Evolutionary conservation across 306 rosid genomes (phyloP), one percentile per base, ranked within the genome.

Genomic region (Biancaea sappan): DNA sequence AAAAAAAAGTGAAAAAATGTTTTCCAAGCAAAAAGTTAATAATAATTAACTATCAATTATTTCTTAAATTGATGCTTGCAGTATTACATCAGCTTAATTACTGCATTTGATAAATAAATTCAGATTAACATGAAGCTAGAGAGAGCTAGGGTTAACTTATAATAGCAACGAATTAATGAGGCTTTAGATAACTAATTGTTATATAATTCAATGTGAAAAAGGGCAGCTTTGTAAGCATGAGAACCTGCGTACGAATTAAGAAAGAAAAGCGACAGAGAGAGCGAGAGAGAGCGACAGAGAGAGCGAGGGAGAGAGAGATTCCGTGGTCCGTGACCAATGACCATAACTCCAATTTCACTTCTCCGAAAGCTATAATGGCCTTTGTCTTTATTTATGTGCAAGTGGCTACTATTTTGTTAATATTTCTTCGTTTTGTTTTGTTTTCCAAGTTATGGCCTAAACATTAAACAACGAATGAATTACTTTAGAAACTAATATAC

Each of bases 241-340:
- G 18, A 56, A 40, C 9, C 37, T 4, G 63, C 37, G 38, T 21
- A 2, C 0, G 11, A 25, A 46, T 15, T 46, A 50, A 47, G 53
- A 3, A 62, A 57, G 64, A 57, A 57, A n/a, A 46, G 21, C 19
- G 52, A 15, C 21, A 4, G 46, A 40, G 46, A 3, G 13, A 40
- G 46, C 8, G 46, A 38, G 43, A 40, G 46, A 40, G 46, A 40
- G 46, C 8, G 46, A 69, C 61, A 22, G 32, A 68, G 65, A 73
- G 52, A 60, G 68, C 51, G 29, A 47, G 46, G 4, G 18, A 5
- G 18, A 34, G 37, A 59, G 21, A 83, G 87, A 88, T 88, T 83
- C 89, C 72, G 73, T 51, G 8, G 78, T 85, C 93, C 96, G 90
- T 88, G 93, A 90, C 53, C 82, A 53, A 88, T 88, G 93, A 90